These are phyloP conservation scores for Crucihimalaya himalaica DNA, from an alignment of 345 rosid species.

Conservation along the genomic window DNA sequence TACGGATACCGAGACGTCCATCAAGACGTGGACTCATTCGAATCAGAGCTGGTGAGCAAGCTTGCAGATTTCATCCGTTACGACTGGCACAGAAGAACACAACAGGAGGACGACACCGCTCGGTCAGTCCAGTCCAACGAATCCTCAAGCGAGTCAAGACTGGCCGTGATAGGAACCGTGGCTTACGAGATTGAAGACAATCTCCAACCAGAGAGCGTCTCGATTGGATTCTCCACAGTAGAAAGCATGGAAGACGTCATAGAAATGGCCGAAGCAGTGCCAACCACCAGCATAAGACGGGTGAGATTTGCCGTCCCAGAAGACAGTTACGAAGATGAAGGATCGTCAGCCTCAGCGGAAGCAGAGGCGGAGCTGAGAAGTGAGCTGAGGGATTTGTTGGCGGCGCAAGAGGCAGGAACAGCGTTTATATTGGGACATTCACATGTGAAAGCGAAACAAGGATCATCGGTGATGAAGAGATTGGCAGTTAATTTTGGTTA, in stretches of 20 bases:
- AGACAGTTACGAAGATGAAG: constrained; percentile 43
- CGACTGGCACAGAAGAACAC: constrained; percentile 58
- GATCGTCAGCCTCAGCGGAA: constrained; percentile 23
- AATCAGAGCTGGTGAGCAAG: constrained; percentile 65
- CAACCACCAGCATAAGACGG: constrained; percentile 40
- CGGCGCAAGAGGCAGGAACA: constrained; percentile 80
- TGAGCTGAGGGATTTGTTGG: constrained; percentile 70
- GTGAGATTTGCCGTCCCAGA: constrained; percentile 75
- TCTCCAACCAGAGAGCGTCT: constrained; percentile 68
- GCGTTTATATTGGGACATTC: constrained; percentile 95
- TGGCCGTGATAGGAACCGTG: constrained; percentile 79
- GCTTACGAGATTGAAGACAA: constrained; percentile 65
- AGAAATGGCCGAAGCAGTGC: constrained; percentile 58
- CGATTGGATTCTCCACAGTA: constrained; percentile 63
- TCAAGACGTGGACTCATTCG: constrained; percentile 89
- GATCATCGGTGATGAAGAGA: constrained; percentile 78
- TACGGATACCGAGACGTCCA: constrained; percentile 97
- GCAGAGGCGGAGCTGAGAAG: constrained; percentile 47
- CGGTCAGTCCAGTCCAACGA: constrained; percentile 48
- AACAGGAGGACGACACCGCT: constrained; percentile 43
- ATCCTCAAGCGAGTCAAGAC: constrained; percentile 62
- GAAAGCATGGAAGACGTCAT: constrained; percentile 68
- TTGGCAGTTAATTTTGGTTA: constrained; percentile 78
- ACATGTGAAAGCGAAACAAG: constrained; percentile 90
- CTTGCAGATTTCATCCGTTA: constrained; percentile 77